phyloP scores from a whole-genome alignment of 805 yeast species.

The Suhomyces sp. region DNA sequence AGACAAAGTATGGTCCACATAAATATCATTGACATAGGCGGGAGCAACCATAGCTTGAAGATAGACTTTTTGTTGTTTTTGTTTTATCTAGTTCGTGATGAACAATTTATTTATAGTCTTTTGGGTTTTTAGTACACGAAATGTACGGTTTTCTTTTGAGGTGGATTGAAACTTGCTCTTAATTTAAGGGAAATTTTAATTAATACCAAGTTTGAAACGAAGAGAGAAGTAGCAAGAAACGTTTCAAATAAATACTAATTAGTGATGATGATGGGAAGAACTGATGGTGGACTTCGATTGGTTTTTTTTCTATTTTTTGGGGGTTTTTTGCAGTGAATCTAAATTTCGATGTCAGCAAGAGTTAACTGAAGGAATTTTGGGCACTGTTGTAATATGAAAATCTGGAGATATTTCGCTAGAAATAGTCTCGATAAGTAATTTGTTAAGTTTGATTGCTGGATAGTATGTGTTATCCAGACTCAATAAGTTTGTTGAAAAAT shows the following conservation, averaged over 20 bases:
- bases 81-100: neutral
- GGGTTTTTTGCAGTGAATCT: neutral
- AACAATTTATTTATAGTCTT: neutral
- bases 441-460: neutral
- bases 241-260: constrained; percentile 24
- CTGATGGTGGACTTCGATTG: constrained; percentile 6
- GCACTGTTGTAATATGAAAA: constrained; percentile 4
- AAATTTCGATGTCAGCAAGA: constrained; percentile 9
- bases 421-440: constrained; percentile 1
- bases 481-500: constrained; percentile 28
- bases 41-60: constrained; percentile 39
- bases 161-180: constrained; percentile 45
- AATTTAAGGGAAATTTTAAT: constrained; percentile 13
- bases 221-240: constrained; percentile 50
- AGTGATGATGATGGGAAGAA: constrained; percentile 1
- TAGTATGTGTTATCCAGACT: constrained; percentile 41
- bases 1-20: constrained; percentile 76
- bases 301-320: neutral
- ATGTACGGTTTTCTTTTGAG: constrained; percentile 12
- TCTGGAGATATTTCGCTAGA: constrained; percentile 2
- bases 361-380: constrained; percentile 15
- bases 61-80: neutral
- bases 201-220: constrained; percentile 32
- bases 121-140: neutral
- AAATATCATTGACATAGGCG: constrained; percentile 42